phyloP scores from a whole-genome alignment of 768 basidiomycete species.

The Tubosaeta brunneosetosa region DNA sequence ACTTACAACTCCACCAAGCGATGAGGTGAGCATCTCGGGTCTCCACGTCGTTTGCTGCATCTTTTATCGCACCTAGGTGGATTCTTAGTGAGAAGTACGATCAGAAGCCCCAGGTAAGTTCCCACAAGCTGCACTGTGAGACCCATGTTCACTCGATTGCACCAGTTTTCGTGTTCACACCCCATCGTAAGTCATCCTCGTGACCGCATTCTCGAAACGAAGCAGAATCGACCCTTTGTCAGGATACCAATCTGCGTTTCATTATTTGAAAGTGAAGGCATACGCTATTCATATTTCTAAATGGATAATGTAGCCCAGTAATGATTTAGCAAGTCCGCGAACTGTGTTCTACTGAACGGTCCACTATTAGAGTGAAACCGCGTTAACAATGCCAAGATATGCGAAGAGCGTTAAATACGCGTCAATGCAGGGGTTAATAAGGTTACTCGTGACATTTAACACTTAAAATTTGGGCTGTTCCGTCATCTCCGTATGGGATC shows the following conservation, averaged over 20 bases:
- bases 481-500: slow-evolving; percentile 56
- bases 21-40: slow-evolving; percentile 35
- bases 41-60: background rate
- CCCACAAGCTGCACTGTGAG: background rate
- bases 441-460: slow-evolving; percentile 39
- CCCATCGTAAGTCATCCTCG: slow-evolving; percentile 34
- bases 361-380: too few relatives aligned
- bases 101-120: slow-evolving; percentile 51
- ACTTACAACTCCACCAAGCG: slow-evolving; percentile 43
- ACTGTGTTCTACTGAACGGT: too few relatives aligned
- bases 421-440: background rate
- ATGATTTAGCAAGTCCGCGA: too few relatives aligned
- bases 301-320: too few relatives aligned
- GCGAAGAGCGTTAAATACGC: background rate
- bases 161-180: slow-evolving; percentile 40
- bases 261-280: slow-evolving; percentile 19
- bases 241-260: slow-evolving; percentile 31
- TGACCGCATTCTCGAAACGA: background rate
- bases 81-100: slow-evolving; percentile 45
- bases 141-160: slow-evolving; percentile 6
- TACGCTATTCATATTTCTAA: too few relatives aligned
- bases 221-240: background rate
- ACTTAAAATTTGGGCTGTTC: slow-evolving; percentile 46
- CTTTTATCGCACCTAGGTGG: slow-evolving; percentile 20
- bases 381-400: background rate